A percentile compares a stretch with the other conserved stretches of the same genome.
These are phyloP conservation scores for Solanum dulcamara DNA, from an alignment of 257 asterid genomes.

Conservation along the genomic window DNA sequence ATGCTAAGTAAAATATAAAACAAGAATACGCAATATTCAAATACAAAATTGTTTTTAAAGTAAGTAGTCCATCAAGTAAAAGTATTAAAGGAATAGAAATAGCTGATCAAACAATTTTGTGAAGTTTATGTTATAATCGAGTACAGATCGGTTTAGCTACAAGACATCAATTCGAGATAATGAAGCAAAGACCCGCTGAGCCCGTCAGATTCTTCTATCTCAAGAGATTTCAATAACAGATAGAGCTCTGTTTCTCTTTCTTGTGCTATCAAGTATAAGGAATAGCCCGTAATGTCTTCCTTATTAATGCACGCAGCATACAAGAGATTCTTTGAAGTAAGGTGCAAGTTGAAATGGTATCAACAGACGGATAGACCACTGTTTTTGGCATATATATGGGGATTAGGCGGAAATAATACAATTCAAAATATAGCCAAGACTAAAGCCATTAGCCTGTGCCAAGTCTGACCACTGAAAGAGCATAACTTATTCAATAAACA, in stretches of 20 bases:
- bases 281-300: neutral
- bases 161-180: too few relatives aligned
- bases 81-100: too few relatives aligned
- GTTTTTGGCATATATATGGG: neutral
- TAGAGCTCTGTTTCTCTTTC: neutral
- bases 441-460: neutral
- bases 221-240: neutral
- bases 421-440: neutral
- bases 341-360: neutral
- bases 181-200: too few relatives aligned
- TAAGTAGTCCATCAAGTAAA: too few relatives aligned
- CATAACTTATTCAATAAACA: neutral
- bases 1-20: too few relatives aligned
- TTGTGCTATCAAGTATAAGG: neutral
- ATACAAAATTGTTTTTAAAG: too few relatives aligned
- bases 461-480: neutral
- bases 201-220: neutral
- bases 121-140: too few relatives aligned
- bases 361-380: neutral
- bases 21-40: too few relatives aligned
- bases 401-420: neutral
- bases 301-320: neutral
- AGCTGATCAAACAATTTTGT: too few relatives aligned
- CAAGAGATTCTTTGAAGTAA: neutral
- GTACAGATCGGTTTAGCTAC: too few relatives aligned